Conservation (phyloP, 225 moss, liverwort and hornwort genomes). For the Bryum argenteum region DNA sequence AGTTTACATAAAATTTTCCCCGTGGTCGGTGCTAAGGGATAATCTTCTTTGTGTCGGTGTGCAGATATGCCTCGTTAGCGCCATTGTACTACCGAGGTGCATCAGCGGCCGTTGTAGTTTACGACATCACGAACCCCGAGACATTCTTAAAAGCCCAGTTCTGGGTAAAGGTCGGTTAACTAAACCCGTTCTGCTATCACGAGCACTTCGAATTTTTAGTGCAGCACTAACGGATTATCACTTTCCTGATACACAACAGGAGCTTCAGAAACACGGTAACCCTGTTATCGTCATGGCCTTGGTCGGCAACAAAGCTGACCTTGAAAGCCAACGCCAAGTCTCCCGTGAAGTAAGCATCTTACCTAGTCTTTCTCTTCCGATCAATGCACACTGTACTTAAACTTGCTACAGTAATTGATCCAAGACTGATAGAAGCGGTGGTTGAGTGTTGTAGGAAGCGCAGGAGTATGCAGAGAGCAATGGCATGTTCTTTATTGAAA, state of each 20-base stretch:
- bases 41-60: not conserved
- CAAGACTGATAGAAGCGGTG: too few relatives aligned
- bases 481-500: conserved; percentile 96
- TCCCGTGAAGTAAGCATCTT: conserved; percentile 59
- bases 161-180: conserved; percentile 79
- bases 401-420: too few relatives aligned
- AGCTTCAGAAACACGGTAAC: conserved; percentile 89
- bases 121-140: conserved; percentile 84
- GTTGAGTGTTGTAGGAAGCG: conserved; percentile 59
- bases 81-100: conserved; percentile 93
- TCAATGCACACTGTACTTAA: too few relatives aligned
- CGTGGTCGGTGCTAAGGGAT: not conserved
- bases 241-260: conserved; percentile 38
- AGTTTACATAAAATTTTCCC: too few relatives aligned
- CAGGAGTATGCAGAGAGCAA: conserved; percentile 84
- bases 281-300: conserved; percentile 92
- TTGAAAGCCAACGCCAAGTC: conserved; percentile 77
- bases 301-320: conserved; percentile 94
- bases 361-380: not conserved
- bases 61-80: conserved; percentile 62
- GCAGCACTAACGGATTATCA: not conserved
- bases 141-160: conserved; percentile 94
- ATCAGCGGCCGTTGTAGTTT: conserved; percentile 88
- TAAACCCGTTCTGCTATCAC: not conserved
- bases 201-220: not conserved